Percentiles rank a stretch among this genome's conserved stretches.
phyloP scores from a whole-genome alignment of 257 asterid genomes.

The Craterostigma plantagineum region DNA sequence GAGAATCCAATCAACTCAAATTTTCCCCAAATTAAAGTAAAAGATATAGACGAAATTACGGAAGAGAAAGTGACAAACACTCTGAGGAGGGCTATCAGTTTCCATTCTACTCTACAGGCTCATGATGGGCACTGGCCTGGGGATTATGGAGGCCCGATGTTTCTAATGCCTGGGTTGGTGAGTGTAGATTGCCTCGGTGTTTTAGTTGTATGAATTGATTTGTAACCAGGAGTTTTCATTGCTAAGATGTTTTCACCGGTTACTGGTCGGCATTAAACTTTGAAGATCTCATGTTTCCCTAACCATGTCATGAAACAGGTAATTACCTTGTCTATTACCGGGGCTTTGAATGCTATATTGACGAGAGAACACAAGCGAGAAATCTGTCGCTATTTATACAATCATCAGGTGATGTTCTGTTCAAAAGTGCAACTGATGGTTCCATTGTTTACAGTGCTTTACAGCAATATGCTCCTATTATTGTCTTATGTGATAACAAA shows the following conservation, averaged over 20 bases:
- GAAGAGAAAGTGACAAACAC: constrained; percentile 57
- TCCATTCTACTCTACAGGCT: constrained; percentile 75
- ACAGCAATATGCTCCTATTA: background rate
- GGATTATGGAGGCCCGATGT: constrained; percentile 98
- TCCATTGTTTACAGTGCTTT: background rate
- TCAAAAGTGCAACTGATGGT: background rate
- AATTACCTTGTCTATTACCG: constrained; percentile 55
- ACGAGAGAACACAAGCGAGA: constrained; percentile 73
- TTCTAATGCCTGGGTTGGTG: constrained; percentile 96
- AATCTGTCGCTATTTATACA: constrained; percentile 89
- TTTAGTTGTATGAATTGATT: background rate
- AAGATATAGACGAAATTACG: constrained; percentile 54
- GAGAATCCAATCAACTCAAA: constrained; percentile 29
- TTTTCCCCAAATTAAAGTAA: constrained; percentile 61
- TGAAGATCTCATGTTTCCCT: background rate
- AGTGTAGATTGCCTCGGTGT: constrained; percentile 12
- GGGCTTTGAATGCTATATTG: constrained; percentile 76
- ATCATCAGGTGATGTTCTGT: constrained; percentile 57
- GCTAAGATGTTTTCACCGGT: background rate
- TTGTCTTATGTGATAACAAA: background rate
- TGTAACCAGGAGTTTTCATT: background rate
- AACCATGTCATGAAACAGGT: constrained; percentile 31
- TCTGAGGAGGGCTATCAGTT: constrained; percentile 61
- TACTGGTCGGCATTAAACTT: background rate
- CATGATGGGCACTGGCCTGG: constrained; percentile 97